Base-by-base conservation (phyloP, 345 rosid genomes). In the Alliaria petiolata region DNA sequence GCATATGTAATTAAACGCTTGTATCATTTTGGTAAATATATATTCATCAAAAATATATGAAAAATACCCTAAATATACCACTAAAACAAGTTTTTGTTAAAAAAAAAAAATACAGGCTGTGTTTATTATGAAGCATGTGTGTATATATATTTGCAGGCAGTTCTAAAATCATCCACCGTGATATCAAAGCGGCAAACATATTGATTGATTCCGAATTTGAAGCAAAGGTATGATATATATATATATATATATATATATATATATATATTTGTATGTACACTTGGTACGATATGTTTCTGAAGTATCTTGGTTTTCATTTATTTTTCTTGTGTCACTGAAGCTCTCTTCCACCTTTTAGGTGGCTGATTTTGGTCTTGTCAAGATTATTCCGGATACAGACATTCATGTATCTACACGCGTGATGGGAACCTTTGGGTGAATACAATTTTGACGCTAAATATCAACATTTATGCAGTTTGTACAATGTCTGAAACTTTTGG, bases 311-410 rank as follows among this genome's bases (percentile, higher is more conserved):
- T 15, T 33, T 6, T 35, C 3, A 1, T 22, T 22, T 22, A 1
- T 22, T 22, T 22, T 22, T 22, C 25, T 22, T 62, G 28, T 69
- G 53, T 54, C 13, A 31, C 42, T 33, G 3, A 62, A 63, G 12
- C 4, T 69, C 22, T 62, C 47, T 74, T 69, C 1, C 55, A 45
- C 40, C 4, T 16, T 6, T 34, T 13, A 71, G 72, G 72, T 76
- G 57, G 76, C 99, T 36, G 98, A 95, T 83, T 95, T 95, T 76
- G 99, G 99, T 59, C 88, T 95, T 3, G 99, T 93, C 28, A 95
- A 89, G 79, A 62, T 91, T 19, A 33, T 89, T 69, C 85, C 85
- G 38, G 99, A 95, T 71, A 74, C 76, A 71, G 76, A 89, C 35
- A 91, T 98, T 35, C 98, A 91, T 80, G 83, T 95, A 54, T 91